These are phyloP conservation scores for Camellia oleifera DNA, from an alignment of 179 eudicot species.

Conservation along the genomic window DNA sequence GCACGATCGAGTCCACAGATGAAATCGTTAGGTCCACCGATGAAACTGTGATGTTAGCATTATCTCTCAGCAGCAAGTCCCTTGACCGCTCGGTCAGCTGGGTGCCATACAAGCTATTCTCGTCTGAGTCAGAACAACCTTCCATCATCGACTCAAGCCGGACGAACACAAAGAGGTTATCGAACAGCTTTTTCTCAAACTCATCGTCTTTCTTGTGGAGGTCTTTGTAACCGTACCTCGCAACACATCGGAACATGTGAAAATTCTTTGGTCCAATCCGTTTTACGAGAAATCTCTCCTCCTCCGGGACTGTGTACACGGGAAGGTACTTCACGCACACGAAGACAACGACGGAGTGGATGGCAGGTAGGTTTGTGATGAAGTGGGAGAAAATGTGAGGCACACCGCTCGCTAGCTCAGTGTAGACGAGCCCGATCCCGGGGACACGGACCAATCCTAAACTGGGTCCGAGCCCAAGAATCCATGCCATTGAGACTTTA, in stretches of 20 bases:
- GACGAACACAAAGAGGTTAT: conserved; percentile 74
- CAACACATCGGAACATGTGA: conserved; percentile 98
- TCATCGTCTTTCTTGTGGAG: conserved; percentile 89
- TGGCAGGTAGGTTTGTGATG: conserved; percentile 92
- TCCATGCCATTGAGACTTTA: conserved; percentile 95
- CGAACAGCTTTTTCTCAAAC: conserved; percentile 83
- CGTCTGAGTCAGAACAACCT: conserved; percentile 90
- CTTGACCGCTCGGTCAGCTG: conserved; percentile 61
- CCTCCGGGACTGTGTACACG: conserved; percentile 89
- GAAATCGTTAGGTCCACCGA: conserved; percentile 28
- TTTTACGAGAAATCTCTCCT: conserved; percentile 85
- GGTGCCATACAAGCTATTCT: conserved; percentile 62
- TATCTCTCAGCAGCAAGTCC: conserved; percentile 32
- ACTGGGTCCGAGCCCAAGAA: conserved; percentile 93
- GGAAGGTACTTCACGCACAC: conserved; percentile 97
- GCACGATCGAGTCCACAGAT: conserved; percentile 49
- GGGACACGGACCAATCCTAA: conserved; percentile 94
- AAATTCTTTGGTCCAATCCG: conserved; percentile 91
- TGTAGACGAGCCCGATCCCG: conserved; percentile 94
- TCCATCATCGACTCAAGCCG: conserved; percentile 97
- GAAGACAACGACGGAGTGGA: conserved; percentile 84
- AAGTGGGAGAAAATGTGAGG: conserved; percentile 93
- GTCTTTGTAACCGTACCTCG: conserved; percentile 93
- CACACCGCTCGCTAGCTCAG: conserved; percentile 97
- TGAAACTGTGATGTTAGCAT: not conserved